Percentiles rank a stretch among this genome's conserved stretches.
These are phyloP conservation scores for Fragaria vesca DNA, from an alignment of 306 rosid species.

Conservation along the genomic window DNA sequence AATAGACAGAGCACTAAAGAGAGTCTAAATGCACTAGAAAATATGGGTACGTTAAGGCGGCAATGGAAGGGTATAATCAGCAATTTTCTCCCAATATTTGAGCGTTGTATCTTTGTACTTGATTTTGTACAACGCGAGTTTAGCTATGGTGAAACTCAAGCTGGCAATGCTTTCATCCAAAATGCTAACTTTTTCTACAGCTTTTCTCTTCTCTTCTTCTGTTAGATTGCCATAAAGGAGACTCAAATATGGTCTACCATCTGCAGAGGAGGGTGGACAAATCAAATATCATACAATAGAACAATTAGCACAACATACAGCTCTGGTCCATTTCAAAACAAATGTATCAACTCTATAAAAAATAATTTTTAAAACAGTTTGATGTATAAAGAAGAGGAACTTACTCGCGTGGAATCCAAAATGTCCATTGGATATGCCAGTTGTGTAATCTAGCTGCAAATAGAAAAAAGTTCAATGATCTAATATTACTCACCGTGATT, in stretches of 20 bases:
- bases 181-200: constrained; percentile 44
- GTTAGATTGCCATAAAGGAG: constrained; percentile 59
- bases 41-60: too few relatives aligned
- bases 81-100: constrained; percentile 75
- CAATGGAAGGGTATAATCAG: constrained; percentile 40
- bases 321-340: too few relatives aligned
- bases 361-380: too few relatives aligned
- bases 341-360: not conserved
- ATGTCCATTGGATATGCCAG: not conserved
- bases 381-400: not conserved
- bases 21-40: too few relatives aligned
- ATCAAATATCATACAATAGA: too few relatives aligned
- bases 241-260: constrained; percentile 64
- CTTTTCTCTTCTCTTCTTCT: constrained; percentile 64
- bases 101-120: constrained; percentile 63
- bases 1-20: too few relatives aligned
- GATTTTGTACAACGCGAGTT: constrained; percentile 70
- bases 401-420: not conserved
- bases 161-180: constrained; percentile 46
- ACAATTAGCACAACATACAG: not conserved
- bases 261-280: not conserved
- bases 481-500: not conserved
- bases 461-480: not conserved
- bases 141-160: constrained; percentile 49
- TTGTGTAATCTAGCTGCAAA: not conserved